Evolutionary conservation across 1,284 basidiomycete genomes (phyloP), one percentile per base, ranked within the genome.

Genomic region (Inonotus hispidus): DNA sequence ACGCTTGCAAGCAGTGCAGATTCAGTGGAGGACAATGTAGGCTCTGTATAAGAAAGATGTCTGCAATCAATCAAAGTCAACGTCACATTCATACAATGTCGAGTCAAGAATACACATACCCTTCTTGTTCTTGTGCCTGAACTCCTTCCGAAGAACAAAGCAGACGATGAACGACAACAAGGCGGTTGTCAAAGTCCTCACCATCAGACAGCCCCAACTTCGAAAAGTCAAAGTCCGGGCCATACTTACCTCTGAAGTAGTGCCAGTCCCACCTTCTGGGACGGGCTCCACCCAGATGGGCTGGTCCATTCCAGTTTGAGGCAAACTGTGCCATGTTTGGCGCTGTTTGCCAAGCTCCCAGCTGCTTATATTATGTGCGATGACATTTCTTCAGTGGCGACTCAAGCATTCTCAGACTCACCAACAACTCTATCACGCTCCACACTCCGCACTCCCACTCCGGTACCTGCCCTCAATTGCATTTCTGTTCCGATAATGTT

Each of bases 301-400:
- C 55, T 19, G 54, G 37, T 14, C 13, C 49, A n/a, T 19, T 19
- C n/a, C 14, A 27, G 16, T 11, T 19, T 13, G 14, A 81, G 77
- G 53, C 76, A 74, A n/a, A 82, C 80, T 3, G 88, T 87, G 65
- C 85, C 83, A 65, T 82, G 80, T 67, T 88, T 85, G 1, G 80
- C 73, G 41, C 71, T 70, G 43, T 75, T 75, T 35, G 78, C 77
- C 45, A 79, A 68, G 45, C 81, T 78, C 23, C 76, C 76, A 1
- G 79, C 71, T 29, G 64, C 58, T 27, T 47, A 50, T n/a, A 49
- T 27, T 39, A 61, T 61, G 14, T 45, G 47, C 43, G 70, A 75
- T 25, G 74, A 75, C 43, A 73, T 71, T 49, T 79, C 75, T 55
- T 78, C 66, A 1, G 83, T 74, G 54, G 72, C 74, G 53, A 75